A percentile compares a stretch with the other conserved stretches of the same genome.
These are phyloP conservation scores for Alloascoidea hylecoeti DNA, from an alignment of 805 yeast species.

Conservation along the genomic window DNA sequence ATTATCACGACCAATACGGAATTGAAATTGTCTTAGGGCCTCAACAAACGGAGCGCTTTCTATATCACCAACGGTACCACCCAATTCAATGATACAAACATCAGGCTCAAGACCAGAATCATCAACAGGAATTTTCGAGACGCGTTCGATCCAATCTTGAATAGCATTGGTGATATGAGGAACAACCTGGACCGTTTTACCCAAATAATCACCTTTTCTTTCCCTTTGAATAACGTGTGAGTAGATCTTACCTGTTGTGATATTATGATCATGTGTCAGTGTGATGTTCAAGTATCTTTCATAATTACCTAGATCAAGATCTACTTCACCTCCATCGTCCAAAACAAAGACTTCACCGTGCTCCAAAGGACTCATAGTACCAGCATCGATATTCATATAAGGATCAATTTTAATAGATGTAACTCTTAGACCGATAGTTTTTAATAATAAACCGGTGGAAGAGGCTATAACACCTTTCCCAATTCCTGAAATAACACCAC, in stretches of 20 bases:
- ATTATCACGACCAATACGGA: constrained; percentile 87
- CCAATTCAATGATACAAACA: constrained; percentile 91
- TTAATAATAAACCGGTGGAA: constrained; percentile 88
- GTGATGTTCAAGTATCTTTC: constrained; percentile 94
- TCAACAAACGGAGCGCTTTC: constrained; percentile 98
- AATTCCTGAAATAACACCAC: constrained; percentile 98
- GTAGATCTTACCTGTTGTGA: constrained; percentile 96
- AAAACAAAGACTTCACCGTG: constrained; percentile 98
- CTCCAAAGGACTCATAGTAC: constrained; percentile 98
- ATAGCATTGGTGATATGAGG: constrained; percentile 96
- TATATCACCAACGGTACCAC: constrained; percentile 99
- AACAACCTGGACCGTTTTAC: constrained; percentile 98
- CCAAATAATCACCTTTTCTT: constrained; percentile 93
- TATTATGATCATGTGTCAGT: constrained; percentile 86
- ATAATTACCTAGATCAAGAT: constrained; percentile 93
- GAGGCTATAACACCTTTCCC: constrained; percentile 98
- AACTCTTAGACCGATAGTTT: constrained; percentile 87
- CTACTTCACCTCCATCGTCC: constrained; percentile 98
- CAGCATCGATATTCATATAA: constrained; percentile 98
- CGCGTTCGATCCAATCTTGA: constrained; percentile 97
- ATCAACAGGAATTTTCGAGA: constrained; percentile 86
- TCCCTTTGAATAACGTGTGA: constrained; percentile 88
- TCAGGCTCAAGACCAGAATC: constrained; percentile 81
- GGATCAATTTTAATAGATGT: constrained; percentile 98
- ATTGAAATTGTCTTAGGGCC: constrained; percentile 97